A percentile compares a stretch with the other conserved stretches of the same genome.
Evolutionary conservation across 2,329 filamentous ascomycete genomes (phyloP).

Genomic region (Leptographium procerum): DNA sequence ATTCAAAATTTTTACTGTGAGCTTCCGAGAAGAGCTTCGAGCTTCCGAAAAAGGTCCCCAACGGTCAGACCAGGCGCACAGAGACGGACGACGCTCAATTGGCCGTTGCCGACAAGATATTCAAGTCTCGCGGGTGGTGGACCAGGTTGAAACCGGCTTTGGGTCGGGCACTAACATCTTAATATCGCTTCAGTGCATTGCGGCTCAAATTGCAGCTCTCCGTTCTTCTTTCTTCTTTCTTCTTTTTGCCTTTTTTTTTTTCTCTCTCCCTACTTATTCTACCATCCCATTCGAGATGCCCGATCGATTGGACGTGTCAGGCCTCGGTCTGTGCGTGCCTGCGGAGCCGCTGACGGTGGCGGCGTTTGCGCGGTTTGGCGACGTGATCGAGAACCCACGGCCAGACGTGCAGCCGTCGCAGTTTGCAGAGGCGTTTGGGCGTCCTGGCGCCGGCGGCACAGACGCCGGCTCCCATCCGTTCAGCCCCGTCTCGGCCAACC

Average conservation of each 20-base stretch:
- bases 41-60: too few species aligned
- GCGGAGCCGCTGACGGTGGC: slow-evolving; percentile 56
- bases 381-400: slow-evolving; percentile 66
- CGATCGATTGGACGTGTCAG: slow-evolving; percentile 30
- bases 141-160: too few species aligned
- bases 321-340: slow-evolving; percentile 35
- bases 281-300: slow-evolving; percentile 11
- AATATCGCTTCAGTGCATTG: too few species aligned
- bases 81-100: too few species aligned
- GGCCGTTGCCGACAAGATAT: neutral
- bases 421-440: slow-evolving; percentile 11
- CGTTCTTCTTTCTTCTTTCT: neutral
- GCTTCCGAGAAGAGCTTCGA: too few species aligned
- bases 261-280: neutral
- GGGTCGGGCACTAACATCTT: too few species aligned
- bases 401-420: slow-evolving; percentile 40
- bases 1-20: too few species aligned
- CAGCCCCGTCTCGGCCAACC: slow-evolving; percentile 57
- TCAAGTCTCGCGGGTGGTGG: too few species aligned
- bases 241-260: neutral
- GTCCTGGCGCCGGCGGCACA: neutral
- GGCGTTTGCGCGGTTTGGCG: slow-evolving; percentile 69
- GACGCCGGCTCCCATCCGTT: slow-evolving; percentile 20
- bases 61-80: too few species aligned
- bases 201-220: too few species aligned